Conservation (phyloP, 2,329 filamentous ascomycete species). For the Mariannaea sp. region DNA sequence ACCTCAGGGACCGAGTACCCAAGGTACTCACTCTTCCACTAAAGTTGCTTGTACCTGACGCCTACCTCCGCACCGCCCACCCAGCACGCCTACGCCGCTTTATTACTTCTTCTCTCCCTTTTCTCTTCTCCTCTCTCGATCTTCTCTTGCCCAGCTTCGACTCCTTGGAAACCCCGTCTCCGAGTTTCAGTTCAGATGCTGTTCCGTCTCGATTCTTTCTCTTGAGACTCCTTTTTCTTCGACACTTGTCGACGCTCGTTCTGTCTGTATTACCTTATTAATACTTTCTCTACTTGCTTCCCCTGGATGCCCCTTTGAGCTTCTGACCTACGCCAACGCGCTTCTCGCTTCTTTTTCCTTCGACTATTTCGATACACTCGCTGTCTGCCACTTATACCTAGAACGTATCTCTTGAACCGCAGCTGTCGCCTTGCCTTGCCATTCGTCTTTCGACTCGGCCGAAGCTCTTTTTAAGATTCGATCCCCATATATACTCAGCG, state of each 20-base stretch:
- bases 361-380: constrained; percentile 35
- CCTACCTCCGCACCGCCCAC: constrained; percentile 34
- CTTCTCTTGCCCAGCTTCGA: constrained; percentile 26
- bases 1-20: no score
- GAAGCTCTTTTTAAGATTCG: constrained; percentile 32
- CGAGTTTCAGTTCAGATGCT: constrained; percentile 39
- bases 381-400: constrained; percentile 29
- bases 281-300: constrained; percentile 40
- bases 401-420: constrained; percentile 19
- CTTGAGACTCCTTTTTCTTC: constrained; percentile 38
- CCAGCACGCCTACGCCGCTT: constrained; percentile 27
- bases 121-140: constrained; percentile 29
- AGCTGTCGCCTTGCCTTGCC: constrained; percentile 27
- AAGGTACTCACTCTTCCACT: constrained; percentile 5
- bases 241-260: constrained; percentile 42
- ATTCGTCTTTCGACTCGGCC: constrained; percentile 30
- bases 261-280: constrained; percentile 39
- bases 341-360: constrained; percentile 38
- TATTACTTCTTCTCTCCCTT: constrained; percentile 19
- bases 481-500: constrained; percentile 35
- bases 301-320: constrained; percentile 24
- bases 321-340: constrained; percentile 27
- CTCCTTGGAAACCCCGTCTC: constrained; percentile 37
- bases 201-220: constrained; percentile 35
- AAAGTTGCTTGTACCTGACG: no score